These are phyloP conservation scores for Stramenopiles sp. DNA, from an alignment of 352 stramenopile species.

Conservation along the genomic window DNA sequence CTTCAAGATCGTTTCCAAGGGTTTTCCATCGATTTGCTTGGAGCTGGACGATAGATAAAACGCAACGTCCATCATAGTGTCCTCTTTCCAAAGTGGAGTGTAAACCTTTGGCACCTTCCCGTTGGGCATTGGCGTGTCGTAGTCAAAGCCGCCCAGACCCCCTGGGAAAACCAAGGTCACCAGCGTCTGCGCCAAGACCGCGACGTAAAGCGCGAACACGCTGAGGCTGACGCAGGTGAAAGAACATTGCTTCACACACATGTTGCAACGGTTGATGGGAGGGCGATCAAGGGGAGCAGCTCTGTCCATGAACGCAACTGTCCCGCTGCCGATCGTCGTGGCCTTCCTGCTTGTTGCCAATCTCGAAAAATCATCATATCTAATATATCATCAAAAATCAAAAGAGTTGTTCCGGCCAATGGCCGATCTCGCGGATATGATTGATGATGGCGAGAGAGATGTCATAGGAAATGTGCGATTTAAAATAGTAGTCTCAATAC, in stretches of 20 bases:
- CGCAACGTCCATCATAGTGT: background rate
- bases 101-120: background rate
- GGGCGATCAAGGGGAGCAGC: no score
- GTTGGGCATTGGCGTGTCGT: background rate
- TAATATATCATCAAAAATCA: no score
- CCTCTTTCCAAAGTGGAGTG: slow-evolving; percentile 4
- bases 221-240: background rate
- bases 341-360: no score
- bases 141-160: background rate
- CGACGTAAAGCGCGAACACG: background rate
- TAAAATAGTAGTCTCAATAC: no score
- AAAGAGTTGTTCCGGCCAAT: no score
- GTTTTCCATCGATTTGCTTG: background rate
- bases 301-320: no score
- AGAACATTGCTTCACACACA: background rate
- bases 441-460: no score
- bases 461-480: no score
- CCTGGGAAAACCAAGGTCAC: background rate
- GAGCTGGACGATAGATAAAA: background rate
- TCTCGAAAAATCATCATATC: no score
- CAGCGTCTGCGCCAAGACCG: background rate
- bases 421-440: no score
- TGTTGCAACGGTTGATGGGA: no score
- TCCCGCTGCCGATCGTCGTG: no score
- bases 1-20: background rate